phyloP scores from a whole-genome alignment of 2,329 filamentous ascomycete species.

The Hymenoscyphus repandus region DNA sequence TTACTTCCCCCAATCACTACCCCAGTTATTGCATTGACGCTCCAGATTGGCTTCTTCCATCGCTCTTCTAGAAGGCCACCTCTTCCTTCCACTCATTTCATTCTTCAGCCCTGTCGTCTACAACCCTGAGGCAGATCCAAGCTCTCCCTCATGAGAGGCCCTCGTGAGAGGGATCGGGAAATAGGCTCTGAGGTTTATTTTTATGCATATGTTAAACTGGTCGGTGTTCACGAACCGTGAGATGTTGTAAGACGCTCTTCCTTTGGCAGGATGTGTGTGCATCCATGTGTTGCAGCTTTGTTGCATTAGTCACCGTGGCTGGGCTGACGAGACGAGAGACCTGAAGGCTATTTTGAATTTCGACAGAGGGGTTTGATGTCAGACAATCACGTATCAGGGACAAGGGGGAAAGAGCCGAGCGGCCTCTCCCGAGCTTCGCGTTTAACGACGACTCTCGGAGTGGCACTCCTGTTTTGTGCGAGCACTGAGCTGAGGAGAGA shows the following conservation, averaged over 20 bases:
- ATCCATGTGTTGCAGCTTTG: too few species aligned
- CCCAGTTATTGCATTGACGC: background rate
- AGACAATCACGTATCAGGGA: background rate
- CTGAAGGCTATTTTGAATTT: background rate
- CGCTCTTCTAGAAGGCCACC: slow-evolving; percentile 17
- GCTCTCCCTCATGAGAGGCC: background rate
- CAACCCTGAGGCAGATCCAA: too few species aligned
- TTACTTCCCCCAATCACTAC: slow-evolving; percentile 2
- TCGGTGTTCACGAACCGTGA: too few species aligned
- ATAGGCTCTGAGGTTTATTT: too few species aligned
- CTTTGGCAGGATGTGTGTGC: too few species aligned
- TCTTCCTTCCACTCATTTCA: slow-evolving; percentile 1
- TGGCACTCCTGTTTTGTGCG: background rate
- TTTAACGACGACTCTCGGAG: background rate
- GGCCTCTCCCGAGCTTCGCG: background rate
- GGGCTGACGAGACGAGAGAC: background rate
- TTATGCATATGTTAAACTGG: too few species aligned
- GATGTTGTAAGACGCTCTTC: too few species aligned
- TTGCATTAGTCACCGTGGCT: background rate
- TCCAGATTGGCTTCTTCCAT: slow-evolving; percentile 23
- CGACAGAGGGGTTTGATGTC: too few species aligned
- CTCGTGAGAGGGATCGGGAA: too few species aligned
- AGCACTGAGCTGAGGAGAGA: too few species aligned
- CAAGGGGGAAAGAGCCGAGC: background rate
- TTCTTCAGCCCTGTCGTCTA: background rate